Percentiles rank a stretch among this genome's conserved stretches.
Evolutionary conservation across 139 green algal species (phyloP).

Genomic region (Tetradesmus lagerheimii): DNA sequence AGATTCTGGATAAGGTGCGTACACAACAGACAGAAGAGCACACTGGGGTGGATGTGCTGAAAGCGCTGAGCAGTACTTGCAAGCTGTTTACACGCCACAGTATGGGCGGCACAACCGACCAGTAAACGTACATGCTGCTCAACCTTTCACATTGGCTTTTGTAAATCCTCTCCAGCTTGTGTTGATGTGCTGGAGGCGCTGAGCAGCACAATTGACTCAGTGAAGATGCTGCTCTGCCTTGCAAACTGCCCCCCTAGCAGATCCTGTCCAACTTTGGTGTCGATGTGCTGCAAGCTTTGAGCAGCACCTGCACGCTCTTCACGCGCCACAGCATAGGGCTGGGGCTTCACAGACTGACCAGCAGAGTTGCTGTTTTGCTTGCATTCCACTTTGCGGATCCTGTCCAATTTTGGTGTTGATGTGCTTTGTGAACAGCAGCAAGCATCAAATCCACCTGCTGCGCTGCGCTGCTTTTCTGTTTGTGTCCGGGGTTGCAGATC

Average conservation of each 20-base stretch:
- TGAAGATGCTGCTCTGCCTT: too few relatives aligned
- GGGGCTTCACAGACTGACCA: too few relatives aligned
- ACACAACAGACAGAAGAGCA: too few relatives aligned
- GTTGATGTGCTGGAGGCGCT: conserved; percentile 88
- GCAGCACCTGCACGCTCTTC: conserved; percentile 76
- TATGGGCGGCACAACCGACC: background rate
- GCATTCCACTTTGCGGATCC: conserved; percentile 66
- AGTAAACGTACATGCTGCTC: background rate
- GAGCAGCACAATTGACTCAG: conserved; percentile 42
- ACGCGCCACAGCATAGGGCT: conserved; percentile 1
- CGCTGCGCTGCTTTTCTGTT: background rate
- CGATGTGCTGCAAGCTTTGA: conserved; percentile 86
- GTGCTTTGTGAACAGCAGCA: too few relatives aligned
- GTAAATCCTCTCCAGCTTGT: conserved; percentile 88
- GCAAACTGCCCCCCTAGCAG: too few relatives aligned
- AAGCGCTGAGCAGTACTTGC: conserved; percentile 85
- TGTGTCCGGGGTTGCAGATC: conserved; percentile 66
- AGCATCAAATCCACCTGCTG: too few relatives aligned
- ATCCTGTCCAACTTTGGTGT: conserved; percentile 78
- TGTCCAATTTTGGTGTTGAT: conserved; percentile 88
- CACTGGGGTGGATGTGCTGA: conserved; percentile 79
- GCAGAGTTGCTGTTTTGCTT: too few relatives aligned
- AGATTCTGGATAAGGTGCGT: too few relatives aligned
- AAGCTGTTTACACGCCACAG: conserved; percentile 50
- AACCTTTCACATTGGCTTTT: too few relatives aligned